Evolutionary conservation across 1,139 yeast species (phyloP), one percentile per base, ranked within the genome.

Genomic region (Meyerozyma guilliermondii): DNA sequence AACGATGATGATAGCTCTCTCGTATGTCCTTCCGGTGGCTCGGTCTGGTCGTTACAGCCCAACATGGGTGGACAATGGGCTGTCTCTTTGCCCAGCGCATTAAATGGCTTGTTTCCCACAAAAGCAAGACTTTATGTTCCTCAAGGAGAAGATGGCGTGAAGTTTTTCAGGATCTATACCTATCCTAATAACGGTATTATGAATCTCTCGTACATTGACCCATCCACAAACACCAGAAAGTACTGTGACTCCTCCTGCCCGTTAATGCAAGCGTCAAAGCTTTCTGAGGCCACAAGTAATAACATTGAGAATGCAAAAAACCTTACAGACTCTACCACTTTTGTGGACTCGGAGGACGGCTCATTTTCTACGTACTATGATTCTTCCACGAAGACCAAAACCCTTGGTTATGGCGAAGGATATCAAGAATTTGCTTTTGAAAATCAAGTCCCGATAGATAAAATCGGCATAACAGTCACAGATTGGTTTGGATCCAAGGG

Each of bases 231-330:
- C 43, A 66, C 68, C 24, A 41, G 78, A 7, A 57, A 66, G 4
- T 66, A 63, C 50, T 92, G 98, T 69, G 96, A 89, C 60, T 95
- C 96, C 1, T 84, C 79, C 75, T 92, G 98, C 61, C 95, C 97
- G 0, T 62, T 85, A 34, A 54, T 62, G 4, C 60, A 66, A 18
- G 55, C 62, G 7, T 45, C 69, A 0, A 58, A 66, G 1, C 60
- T 74, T 18, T 45, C 55, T 18, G 47, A 59, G 11, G 56, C 46
- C 51, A 41, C 66, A 47, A 46, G 58, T 4, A 43, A 50, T 4
- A 63, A 63, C 43, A 47, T 51, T 3, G 53, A 58, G 5, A 37
- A 50, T 16, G 44, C 47, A 13, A 33, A 33, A 13, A 55, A 60
- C 33, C 43, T 44, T 9, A 50, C 55, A 11, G 59, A 55, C 38